phyloP scores from a whole-genome alignment of 2,329 filamentous ascomycete genomes.

The Trichoderma atroviride region DNA sequence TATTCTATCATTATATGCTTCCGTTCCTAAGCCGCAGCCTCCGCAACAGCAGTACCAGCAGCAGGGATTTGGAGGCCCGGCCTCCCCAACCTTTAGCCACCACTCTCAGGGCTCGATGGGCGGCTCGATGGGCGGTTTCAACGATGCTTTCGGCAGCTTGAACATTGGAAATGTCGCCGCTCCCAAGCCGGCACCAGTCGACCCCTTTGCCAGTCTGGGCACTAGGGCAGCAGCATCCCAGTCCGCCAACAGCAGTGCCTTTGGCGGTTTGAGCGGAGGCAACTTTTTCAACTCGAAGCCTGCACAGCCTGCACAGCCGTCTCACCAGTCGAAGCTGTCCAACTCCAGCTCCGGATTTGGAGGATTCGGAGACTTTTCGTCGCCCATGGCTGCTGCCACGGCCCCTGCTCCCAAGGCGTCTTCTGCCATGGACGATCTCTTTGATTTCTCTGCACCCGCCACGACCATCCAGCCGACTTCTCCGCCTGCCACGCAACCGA shows the following conservation, averaged over 20 bases:
- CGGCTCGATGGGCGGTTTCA: slow-evolving; percentile 54
- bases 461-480: slow-evolving; percentile 50
- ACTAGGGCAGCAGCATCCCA: slow-evolving; percentile 38
- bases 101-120: slow-evolving; percentile 55
- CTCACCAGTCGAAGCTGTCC: slow-evolving; percentile 56
- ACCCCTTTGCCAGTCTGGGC: slow-evolving; percentile 65
- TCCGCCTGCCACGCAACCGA: slow-evolving; percentile 45
- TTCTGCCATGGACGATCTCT: slow-evolving; percentile 74
- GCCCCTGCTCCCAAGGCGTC: slow-evolving; percentile 43
- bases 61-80: slow-evolving; percentile 69
- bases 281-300: slow-evolving; percentile 81
- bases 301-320: slow-evolving; percentile 64
- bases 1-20: slow-evolving; percentile 91
- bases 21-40: slow-evolving; percentile 75
- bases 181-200: slow-evolving; percentile 48
- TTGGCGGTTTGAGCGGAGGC: slow-evolving; percentile 66
- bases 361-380: slow-evolving; percentile 64
- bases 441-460: slow-evolving; percentile 69
- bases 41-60: slow-evolving; percentile 48
- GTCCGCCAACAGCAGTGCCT: slow-evolving; percentile 45
- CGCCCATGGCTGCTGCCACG: slow-evolving; percentile 46
- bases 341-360: slow-evolving; percentile 66
- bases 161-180: slow-evolving; percentile 47
- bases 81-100: slow-evolving; percentile 56
- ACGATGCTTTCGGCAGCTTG: slow-evolving; percentile 68